Base-by-base conservation (phyloP, 768 basidiomycete species). In the Suillus brevipes region DNA sequence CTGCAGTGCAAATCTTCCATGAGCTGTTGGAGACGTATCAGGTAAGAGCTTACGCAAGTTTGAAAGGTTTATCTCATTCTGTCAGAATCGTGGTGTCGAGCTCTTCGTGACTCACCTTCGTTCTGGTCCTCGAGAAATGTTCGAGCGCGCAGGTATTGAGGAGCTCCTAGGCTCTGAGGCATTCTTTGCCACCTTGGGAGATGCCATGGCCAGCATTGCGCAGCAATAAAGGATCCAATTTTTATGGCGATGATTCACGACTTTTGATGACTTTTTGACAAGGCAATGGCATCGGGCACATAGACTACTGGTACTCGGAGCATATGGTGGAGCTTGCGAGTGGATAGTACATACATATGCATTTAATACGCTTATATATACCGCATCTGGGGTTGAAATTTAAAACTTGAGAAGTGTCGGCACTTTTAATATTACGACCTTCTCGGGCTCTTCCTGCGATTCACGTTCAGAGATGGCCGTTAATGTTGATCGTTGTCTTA, bases 1-100 rank as follows among this genome's bases (percentile, higher is more conserved):
- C 93, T 36, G 94, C 95, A 36, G 85, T 88, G 10, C 92, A 94
- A 75, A 92, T 95, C 67, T 88, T 96, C 71, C 82, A 84, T 65
- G 94, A 96, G 73, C 76, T 95, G 2, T 77, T 89, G 52, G 86
- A 89, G 68, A 89, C 92, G 16, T 95, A 97, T 77, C 82, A 85
- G 77, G 94, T 90, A 68, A 65, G 75, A 70, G 37, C 43, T 20
- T 25, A 34, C n/a, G 42, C 16, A 2, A 34, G 9, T 47, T 10
- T 13, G 12, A 43, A 62, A 23, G 42, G 18, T 12, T 64, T 9
- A 0, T 34, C 34, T 40, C 16, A 13, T 56, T 38, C 8, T 31
- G 23, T 6, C 69, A 85, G 83, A 74, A 65, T 47, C 84, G 83
- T 42, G 82, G 74, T 4, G 84, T 84, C 16, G 72, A 64, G 16